A percentile compares a stretch with the other conserved stretches of the same genome.
Evolutionary conservation across 2,329 filamentous ascomycete species (phyloP).

Genomic region (Fusarium papillatum): DNA sequence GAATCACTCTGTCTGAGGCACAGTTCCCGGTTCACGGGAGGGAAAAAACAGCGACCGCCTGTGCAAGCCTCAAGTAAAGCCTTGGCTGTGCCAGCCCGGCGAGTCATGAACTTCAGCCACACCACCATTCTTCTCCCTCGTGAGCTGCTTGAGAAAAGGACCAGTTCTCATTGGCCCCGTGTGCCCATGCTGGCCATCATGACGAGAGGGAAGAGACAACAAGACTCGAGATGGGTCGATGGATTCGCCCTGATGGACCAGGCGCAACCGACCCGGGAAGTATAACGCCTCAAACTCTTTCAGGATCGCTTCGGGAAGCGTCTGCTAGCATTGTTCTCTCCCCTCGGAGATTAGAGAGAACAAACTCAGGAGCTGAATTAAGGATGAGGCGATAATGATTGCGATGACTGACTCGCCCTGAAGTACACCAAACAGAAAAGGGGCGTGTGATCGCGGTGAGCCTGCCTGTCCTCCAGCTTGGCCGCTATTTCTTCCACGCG

Average conservation of each 20-base stretch:
- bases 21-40: background rate
- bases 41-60: background rate
- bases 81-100: background rate
- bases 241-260: background rate
- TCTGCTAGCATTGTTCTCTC: background rate
- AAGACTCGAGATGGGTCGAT: background rate
- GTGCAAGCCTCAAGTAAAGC: background rate
- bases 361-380: background rate
- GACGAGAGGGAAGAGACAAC: background rate
- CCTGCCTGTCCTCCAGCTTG: background rate
- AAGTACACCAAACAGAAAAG: background rate
- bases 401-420: background rate
- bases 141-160: background rate
- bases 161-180: background rate
- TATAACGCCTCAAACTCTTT: background rate
- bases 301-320: background rate
- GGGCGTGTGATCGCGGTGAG: background rate
- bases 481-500: background rate
- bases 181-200: background rate
- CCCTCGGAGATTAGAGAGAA: background rate
- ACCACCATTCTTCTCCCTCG: background rate
- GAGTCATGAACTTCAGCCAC: background rate
- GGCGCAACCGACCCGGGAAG: background rate
- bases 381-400: background rate
- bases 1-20: background rate